Evolutionary conservation across 208 protist species (phyloP).

Genomic region (Acanthamoeba triangularis): DNA sequence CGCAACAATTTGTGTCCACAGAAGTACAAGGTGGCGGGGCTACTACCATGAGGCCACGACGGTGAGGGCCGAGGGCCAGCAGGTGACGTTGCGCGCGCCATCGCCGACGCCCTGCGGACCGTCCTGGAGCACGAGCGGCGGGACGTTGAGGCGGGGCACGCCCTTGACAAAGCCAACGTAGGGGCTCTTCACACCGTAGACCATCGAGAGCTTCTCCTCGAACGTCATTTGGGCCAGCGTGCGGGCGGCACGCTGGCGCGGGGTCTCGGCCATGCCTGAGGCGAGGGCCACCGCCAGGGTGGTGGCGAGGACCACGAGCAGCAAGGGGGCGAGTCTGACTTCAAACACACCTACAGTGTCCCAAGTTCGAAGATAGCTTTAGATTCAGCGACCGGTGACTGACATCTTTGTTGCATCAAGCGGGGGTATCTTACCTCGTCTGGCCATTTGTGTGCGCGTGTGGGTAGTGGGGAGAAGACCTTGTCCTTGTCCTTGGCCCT

Average conservation of each 20-base stretch:
- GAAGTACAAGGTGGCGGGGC: background rate
- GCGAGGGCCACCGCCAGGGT: background rate
- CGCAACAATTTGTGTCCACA: background rate
- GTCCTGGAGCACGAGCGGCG: constrained; percentile 78
- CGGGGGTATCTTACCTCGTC: too few relatives aligned
- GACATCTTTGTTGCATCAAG: too few relatives aligned
- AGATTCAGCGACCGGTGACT: too few relatives aligned
- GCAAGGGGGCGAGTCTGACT: background rate
- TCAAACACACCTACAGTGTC: background rate
- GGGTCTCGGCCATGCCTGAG: constrained; percentile 14
- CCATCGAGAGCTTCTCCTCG: constrained; percentile 77
- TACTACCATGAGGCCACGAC: constrained; percentile 82
- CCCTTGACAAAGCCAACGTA: constrained; percentile 76
- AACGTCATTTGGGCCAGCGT: constrained; percentile 74
- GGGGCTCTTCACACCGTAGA: background rate
- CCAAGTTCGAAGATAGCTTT: too few relatives aligned
- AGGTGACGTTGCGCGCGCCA: constrained; percentile 73
- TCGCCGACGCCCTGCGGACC: constrained; percentile 84
- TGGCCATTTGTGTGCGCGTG: too few relatives aligned
- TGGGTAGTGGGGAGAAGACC: too few relatives aligned
- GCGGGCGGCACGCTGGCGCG: constrained; percentile 4
- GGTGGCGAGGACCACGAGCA: background rate
- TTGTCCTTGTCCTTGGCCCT: too few relatives aligned
- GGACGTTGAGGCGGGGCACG: constrained; percentile 78
- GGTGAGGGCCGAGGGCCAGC: constrained; percentile 83